Percentiles rank a stretch among this genome's conserved stretches.
phyloP scores from a whole-genome alignment of 768 basidiomycete species.

The Boletus speciosus region DNA sequence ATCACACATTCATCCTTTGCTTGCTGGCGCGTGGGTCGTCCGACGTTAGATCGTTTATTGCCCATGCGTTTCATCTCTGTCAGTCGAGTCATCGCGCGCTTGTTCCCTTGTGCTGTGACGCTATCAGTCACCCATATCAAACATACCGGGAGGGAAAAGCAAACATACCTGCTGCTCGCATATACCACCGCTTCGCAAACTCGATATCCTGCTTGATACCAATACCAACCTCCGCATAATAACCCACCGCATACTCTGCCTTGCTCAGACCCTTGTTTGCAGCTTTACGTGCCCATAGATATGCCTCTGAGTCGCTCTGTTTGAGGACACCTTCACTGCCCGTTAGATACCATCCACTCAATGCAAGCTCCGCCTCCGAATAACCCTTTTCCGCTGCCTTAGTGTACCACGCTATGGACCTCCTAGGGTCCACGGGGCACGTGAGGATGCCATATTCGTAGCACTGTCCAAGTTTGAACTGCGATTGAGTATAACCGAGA shows the following conservation, averaged over 20 bases:
- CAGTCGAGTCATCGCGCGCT: slow-evolving; percentile 91
- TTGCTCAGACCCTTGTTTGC: slow-evolving; percentile 96
- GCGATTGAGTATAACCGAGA: slow-evolving; percentile 88
- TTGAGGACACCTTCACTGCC: slow-evolving; percentile 93
- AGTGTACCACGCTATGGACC: slow-evolving; percentile 98
- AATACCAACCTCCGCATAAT: slow-evolving; percentile 97
- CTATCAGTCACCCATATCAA: background rate
- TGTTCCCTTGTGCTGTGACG: slow-evolving; percentile 87
- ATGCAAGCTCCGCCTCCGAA: slow-evolving; percentile 88
- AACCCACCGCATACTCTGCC: slow-evolving; percentile 98
- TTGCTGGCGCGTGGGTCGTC: slow-evolving; percentile 88
- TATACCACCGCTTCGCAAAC: slow-evolving; percentile 97
- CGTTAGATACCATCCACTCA: slow-evolving; percentile 98
- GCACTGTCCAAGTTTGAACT: slow-evolving; percentile 93
- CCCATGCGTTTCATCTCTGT: slow-evolving; percentile 94
- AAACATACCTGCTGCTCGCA: slow-evolving; percentile 91
- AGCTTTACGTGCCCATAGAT: slow-evolving; percentile 93
- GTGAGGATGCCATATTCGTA: slow-evolving; percentile 89
- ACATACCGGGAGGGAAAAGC: background rate
- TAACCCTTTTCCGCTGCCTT: slow-evolving; percentile 97
- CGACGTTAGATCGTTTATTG: slow-evolving; percentile 69
- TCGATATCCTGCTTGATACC: slow-evolving; percentile 96
- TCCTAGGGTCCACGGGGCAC: slow-evolving; percentile 88
- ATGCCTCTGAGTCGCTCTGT: slow-evolving; percentile 98
- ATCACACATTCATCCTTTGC: slow-evolving; percentile 94